Evolutionary conservation across 2,329 filamentous ascomycete species (phyloP), one percentile per base, ranked within the genome.

Genomic region (Ilyonectria destructans): DNA sequence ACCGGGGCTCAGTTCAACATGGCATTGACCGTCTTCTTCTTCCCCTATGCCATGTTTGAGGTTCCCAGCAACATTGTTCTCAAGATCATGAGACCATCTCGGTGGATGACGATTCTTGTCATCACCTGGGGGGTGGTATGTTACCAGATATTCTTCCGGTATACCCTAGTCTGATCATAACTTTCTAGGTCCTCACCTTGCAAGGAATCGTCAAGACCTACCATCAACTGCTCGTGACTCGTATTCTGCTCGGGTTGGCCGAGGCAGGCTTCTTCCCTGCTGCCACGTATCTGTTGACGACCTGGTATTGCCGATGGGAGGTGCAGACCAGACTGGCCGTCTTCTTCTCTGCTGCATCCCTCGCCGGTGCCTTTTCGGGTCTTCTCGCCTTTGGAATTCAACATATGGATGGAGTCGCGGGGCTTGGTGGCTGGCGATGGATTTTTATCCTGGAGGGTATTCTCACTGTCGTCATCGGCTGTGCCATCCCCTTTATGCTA

Each of bases 1-100:
- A 64, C 56, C 1, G 48, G 46, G 1, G 82, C 83, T n/a, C 84
- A 91, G 75, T 93, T 92, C 79, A 92, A 92, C 76, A 82, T 81
- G 60, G 79, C 77, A 0, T 74, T 86, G 5, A 82, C 83, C 1
- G 78, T 85, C 6, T 73, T 73, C 56, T 21, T 48, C 3, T 23
- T 71, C 15, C 13, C 67, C n/a, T 71, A 71, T 8, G 63, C 63
- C 1, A 2, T 71, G 4, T 71, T 71, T 3, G 69, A 71, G 13
- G 69, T 71, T 4, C 69, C 69, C 0, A 68, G 65, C 2, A 71
- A 71, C 1, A 68, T 71, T 4, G n/a, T 67, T 1, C n/a, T 70
- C 35, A 70, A 70, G 6, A 55, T 49, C 1, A 37, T 70, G 15
- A 46, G 62, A 0, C 67, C 67, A 0, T 70, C 68, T 0, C 37